These are phyloP conservation scores for Lodderomyces pseudojiufengensis DNA, from an alignment of 1,139 yeast species.

Conservation along the genomic window DNA sequence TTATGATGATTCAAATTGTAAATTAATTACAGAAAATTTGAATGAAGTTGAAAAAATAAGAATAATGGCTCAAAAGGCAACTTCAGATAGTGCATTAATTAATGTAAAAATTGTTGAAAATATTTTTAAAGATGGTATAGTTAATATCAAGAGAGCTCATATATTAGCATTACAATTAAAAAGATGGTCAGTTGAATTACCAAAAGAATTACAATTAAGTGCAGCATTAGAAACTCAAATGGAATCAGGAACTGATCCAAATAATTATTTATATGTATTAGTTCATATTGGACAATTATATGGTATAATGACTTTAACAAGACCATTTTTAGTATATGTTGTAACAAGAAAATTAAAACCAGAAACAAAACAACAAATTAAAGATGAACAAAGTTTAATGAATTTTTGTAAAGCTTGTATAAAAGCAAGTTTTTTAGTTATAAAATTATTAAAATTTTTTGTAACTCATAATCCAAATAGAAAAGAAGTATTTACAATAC, in stretches of 20 bases:
- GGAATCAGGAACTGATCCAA: slow-evolving; percentile 13
- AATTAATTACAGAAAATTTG: slow-evolving; percentile 1
- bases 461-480: slow-evolving; percentile 8
- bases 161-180: slow-evolving; percentile 36
- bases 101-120: slow-evolving; percentile 31
- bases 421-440: slow-evolving; percentile 16
- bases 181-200: slow-evolving; percentile 32
- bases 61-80: slow-evolving; percentile 11
- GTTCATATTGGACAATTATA: slow-evolving; percentile 38
- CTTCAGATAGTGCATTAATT: slow-evolving; percentile 16
- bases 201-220: slow-evolving; percentile 20
- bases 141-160: slow-evolving; percentile 31
- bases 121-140: slow-evolving; percentile 28
- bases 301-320: slow-evolving; percentile 39
- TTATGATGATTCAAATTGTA: slow-evolving; percentile 31
- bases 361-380: slow-evolving; percentile 11
- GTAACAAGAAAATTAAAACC: slow-evolving; percentile 12
- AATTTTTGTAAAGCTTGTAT: slow-evolving; percentile 17
- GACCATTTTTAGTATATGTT: slow-evolving; percentile 42
- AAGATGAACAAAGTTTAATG: slow-evolving; percentile 12
- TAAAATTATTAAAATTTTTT: slow-evolving; percentile 14
- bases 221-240: slow-evolving; percentile 10
- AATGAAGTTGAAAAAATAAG: slow-evolving; percentile 11
- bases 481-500: slow-evolving; percentile 14
- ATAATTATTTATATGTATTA: slow-evolving; percentile 24